These are phyloP conservation scores for Sungouiella thailandica DNA, from an alignment of 805 yeast species.

Conservation along the genomic window DNA sequence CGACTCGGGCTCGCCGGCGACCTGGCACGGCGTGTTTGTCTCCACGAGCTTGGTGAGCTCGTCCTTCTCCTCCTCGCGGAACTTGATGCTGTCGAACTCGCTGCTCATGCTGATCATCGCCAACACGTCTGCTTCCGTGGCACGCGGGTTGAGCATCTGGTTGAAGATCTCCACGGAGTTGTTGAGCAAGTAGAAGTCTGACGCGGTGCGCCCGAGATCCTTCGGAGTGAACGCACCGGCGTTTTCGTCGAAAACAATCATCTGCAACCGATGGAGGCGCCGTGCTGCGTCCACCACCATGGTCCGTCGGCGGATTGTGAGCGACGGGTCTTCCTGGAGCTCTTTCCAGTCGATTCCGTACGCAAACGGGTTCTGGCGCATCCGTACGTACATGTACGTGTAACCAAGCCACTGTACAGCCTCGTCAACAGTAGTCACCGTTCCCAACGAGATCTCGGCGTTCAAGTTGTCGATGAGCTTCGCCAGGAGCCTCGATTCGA, in stretches of 20 bases:
- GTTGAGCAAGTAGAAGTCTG: conserved; percentile 84
- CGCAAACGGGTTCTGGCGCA: conserved; percentile 89
- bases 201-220: conserved; percentile 90
- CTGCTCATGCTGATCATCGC: conserved; percentile 88
- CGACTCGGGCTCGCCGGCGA: conserved; percentile 70
- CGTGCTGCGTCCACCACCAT: conserved; percentile 80
- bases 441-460: conserved; percentile 94
- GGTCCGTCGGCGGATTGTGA: conserved; percentile 66
- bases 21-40: conserved; percentile 67
- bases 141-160: conserved; percentile 73
- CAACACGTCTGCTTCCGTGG: conserved; percentile 88
- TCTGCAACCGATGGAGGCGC: conserved; percentile 78
- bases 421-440: conserved; percentile 90
- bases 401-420: conserved; percentile 98
- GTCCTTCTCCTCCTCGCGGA: conserved; percentile 78
- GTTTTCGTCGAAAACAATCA: conserved; percentile 88
- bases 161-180: conserved; percentile 88
- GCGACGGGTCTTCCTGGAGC: conserved; percentile 72
- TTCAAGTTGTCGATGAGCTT: conserved; percentile 88
- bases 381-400: conserved; percentile 87
- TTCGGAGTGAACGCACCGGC: conserved; percentile 77
- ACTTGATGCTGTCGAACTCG: conserved; percentile 86
- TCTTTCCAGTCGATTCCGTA: conserved; percentile 91
- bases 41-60: conserved; percentile 66
- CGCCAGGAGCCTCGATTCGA: conserved; percentile 75